Conservation (phyloP, 2,329 filamentous ascomycete species). For the Sporothrix luriei region DNA sequence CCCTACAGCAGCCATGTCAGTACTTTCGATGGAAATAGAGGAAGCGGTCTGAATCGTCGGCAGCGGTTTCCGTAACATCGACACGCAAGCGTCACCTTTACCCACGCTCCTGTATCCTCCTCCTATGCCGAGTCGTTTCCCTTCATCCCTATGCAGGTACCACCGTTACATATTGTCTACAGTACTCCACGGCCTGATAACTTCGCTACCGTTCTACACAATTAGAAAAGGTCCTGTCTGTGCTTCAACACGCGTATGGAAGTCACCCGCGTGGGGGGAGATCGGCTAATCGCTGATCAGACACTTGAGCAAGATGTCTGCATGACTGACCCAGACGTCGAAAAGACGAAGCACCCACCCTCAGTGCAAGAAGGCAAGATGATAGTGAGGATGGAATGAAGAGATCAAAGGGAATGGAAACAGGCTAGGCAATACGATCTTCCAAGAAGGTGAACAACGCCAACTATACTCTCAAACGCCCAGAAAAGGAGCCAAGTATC, state of each 20-base stretch:
- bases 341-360: conserved; percentile 4
- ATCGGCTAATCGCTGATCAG: conserved; percentile 30
- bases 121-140: not conserved
- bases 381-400: not conserved
- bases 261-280: conserved; percentile 5
- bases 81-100: conserved; percentile 10
- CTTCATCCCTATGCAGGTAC: not conserved
- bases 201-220: not conserved
- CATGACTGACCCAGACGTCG: not conserved
- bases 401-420: not conserved
- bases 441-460: too few relatives aligned
- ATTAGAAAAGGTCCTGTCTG: conserved; percentile 11
- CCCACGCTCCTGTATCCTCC: not conserved
- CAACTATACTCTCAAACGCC: not conserved
- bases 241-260: conserved; percentile 16
- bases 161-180: not conserved
- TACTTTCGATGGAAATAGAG: too few relatives aligned
- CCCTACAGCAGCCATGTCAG: too few relatives aligned
- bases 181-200: not conserved
- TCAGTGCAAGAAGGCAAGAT: not conserved
- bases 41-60: too few relatives aligned
- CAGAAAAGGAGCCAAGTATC: not conserved
- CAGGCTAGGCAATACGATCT: not conserved
- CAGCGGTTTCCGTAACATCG: not conserved
- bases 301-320: conserved; percentile 2